Conservation (phyloP, 2,329 filamentous ascomycete species). For the Exophiala aquamarina region DNA sequence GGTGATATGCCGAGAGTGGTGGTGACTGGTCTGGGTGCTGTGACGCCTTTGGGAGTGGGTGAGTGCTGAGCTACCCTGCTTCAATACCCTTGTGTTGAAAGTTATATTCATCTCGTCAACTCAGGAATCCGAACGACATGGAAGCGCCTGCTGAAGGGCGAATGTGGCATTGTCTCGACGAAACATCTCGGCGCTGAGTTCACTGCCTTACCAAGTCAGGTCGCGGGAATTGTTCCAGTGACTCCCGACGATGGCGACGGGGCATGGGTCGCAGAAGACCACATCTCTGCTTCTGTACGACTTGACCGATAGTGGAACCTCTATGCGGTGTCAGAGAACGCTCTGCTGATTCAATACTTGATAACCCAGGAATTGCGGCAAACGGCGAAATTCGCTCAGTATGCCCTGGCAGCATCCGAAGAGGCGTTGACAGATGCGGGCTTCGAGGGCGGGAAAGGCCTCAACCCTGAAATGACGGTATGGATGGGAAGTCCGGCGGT, state of each 20-base stretch:
- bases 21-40: conserved; percentile 77
- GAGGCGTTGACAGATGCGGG: conserved; percentile 83
- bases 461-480: conserved; percentile 71
- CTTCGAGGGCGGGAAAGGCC: conserved; percentile 64
- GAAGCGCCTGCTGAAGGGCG: conserved; percentile 73
- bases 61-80: conserved; percentile 23
- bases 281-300: conserved; percentile 44
- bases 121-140: conserved; percentile 72
- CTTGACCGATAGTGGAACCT: conserved; percentile 3
- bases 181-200: conserved; percentile 63
- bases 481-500: conserved; percentile 13
- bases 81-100: no score
- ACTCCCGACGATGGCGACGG: conserved; percentile 45
- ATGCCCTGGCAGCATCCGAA: conserved; percentile 79
- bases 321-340: background rate
- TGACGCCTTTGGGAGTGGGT: conserved; percentile 81
- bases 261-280: conserved; percentile 44
- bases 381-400: conserved; percentile 91
- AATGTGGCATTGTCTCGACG: conserved; percentile 78
- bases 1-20: conserved; percentile 63
- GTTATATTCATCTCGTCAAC: no score
- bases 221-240: conserved; percentile 77
- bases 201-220: conserved; percentile 73
- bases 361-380: conserved; percentile 62
- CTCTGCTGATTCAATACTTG: background rate